phyloP scores from a whole-genome alignment of 2,329 filamentous ascomycete species.

The Venturia carpophila region DNA sequence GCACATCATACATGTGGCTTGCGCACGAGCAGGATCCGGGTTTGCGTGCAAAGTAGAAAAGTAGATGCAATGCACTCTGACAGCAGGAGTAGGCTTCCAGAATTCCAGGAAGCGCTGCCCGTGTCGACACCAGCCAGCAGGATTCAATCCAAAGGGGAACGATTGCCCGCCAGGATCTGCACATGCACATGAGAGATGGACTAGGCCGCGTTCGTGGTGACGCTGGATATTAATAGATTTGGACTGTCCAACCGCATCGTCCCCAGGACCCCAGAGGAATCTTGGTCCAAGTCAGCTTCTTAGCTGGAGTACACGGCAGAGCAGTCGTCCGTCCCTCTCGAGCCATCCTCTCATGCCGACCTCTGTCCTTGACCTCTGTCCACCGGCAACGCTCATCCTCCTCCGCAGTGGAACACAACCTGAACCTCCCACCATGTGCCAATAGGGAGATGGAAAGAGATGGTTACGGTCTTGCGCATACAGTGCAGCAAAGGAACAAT shows the following conservation, averaged over 20 bases:
- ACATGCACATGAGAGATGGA: neutral
- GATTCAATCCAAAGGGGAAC: neutral
- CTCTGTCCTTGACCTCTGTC: neutral
- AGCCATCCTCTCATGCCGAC: neutral
- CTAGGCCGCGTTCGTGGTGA: neutral
- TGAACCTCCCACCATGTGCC: neutral
- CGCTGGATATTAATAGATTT: neutral
- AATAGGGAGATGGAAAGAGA: slow-evolving; percentile 10
- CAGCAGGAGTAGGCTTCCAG: too few relatives aligned
- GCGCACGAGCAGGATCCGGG: neutral
- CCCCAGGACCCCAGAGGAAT: neutral
- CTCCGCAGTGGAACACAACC: neutral
- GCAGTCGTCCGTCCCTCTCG: neutral
- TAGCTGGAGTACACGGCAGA: neutral
- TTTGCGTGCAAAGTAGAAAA: too few relatives aligned
- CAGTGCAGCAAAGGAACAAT: slow-evolving; percentile 7
- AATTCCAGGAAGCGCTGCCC: neutral
- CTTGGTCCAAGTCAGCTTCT: neutral
- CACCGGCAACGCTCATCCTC: neutral
- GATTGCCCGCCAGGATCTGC: neutral
- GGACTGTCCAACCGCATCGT: neutral
- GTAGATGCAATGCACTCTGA: neutral
- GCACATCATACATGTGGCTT: neutral
- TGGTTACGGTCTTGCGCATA: slow-evolving; percentile 7
- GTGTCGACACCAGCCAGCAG: neutral